Conservation (phyloP, 148 eudicot species). For the Heliamphora exappendiculata region DNA sequence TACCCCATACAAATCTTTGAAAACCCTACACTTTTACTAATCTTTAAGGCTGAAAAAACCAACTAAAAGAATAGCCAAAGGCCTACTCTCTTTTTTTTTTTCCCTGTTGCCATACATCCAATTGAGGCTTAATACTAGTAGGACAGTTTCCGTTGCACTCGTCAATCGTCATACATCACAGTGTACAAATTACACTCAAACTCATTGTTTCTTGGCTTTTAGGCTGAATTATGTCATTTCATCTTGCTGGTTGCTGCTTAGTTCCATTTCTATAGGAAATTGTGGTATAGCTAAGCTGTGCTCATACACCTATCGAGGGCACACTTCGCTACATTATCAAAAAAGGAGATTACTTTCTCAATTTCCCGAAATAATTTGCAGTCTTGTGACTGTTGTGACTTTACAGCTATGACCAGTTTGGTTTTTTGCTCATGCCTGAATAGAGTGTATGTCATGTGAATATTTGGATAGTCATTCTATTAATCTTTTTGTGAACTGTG, state of each 20-base stretch:
- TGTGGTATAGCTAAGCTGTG: too few relatives aligned
- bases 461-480: neutral
- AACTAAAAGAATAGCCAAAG: too few relatives aligned
- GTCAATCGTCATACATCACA: too few relatives aligned
- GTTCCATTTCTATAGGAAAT: neutral
- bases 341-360: neutral
- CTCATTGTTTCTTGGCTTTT: neutral
- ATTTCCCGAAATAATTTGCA: conserved; percentile 3
- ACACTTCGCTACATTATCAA: too few relatives aligned
- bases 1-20: too few relatives aligned
- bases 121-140: too few relatives aligned
- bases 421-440: neutral
- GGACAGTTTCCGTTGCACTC: too few relatives aligned
- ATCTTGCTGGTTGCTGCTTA: conserved; percentile 3
- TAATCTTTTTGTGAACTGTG: neutral
- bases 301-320: too few relatives aligned
- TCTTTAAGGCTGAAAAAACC: too few relatives aligned
- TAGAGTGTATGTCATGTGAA: neutral
- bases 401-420: neutral
- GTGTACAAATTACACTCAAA: neutral
- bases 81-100: too few relatives aligned
- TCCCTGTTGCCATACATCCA: too few relatives aligned
- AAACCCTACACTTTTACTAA: too few relatives aligned
- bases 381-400: neutral
- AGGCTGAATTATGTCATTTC: neutral